Conservation (phyloP, 495 filamentous ascomycete genomes). For the Lichina pygmaea region DNA sequence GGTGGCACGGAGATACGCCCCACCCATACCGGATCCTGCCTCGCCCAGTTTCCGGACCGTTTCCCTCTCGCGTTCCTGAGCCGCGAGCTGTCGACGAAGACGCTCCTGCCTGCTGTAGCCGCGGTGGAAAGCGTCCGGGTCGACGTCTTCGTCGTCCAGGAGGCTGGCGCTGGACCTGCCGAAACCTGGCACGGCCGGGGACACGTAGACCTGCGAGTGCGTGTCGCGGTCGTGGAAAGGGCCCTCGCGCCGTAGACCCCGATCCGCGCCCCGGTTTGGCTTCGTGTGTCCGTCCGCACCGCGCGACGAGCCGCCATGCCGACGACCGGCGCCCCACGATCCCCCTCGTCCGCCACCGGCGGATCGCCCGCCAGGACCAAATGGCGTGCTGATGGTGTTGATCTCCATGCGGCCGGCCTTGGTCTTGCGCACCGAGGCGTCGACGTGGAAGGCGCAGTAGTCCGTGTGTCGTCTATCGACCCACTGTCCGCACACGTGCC, state of each 20-base stretch:
- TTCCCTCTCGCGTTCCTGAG: constrained; percentile 55
- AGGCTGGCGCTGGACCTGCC: constrained; percentile 28
- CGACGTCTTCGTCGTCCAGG: constrained; percentile 40
- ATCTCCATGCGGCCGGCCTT: constrained; percentile 54
- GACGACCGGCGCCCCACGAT: not conserved
- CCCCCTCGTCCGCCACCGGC: constrained; percentile 14
- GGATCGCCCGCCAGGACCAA: constrained; percentile 19
- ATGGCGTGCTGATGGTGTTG: constrained; percentile 27
- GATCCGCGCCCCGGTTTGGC: not conserved
- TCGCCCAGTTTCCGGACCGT: constrained; percentile 42
- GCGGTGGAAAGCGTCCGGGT: constrained; percentile 24
- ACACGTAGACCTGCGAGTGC: constrained; percentile 31
- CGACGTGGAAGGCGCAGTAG: constrained; percentile 81
- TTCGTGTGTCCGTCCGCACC: not conserved
- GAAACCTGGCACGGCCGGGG: constrained; percentile 4
- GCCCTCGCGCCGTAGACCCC: constrained; percentile 18
- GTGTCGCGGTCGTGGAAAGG: constrained; percentile 30
- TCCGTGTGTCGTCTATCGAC: constrained; percentile 68
- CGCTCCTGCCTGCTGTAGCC: constrained; percentile 33
- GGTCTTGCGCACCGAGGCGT: constrained; percentile 44
- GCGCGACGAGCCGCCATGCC: not conserved
- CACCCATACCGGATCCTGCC: constrained; percentile 38
- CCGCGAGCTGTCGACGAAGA: constrained; percentile 37
- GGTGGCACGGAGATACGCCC: constrained; percentile 40
- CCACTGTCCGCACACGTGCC: constrained; percentile 56